Evolutionary conservation across 106 monocot genomes (phyloP), one percentile per base, ranked within the genome.

Genomic region (Allium cepa): DNA sequence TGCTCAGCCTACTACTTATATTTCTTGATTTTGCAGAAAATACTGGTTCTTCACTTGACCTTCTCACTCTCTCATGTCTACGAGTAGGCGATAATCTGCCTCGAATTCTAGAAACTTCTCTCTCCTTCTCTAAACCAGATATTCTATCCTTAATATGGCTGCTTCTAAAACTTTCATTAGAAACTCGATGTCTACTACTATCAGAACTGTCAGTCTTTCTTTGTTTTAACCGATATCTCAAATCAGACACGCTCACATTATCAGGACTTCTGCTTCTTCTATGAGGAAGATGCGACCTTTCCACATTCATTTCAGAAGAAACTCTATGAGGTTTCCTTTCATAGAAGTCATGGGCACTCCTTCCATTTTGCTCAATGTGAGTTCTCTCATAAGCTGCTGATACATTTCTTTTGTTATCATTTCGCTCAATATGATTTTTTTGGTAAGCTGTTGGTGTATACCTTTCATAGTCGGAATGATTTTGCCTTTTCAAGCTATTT

Each of bases 131-230:
- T 36, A 36, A 36, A 60, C 92, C 78, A 22, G 62, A 80, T 56
- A 97, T 97, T 81, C 96, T 92, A 68, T 88, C 96, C 66, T 64
- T 67, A 14, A 97, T 68, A 12, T 88, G 85, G 60, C 73, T 76
- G 50, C 92, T 77, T 64, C 85, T 36, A 53, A 74, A 70, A 50
- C 59, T 69, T 47, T 78, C 75, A 2, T 55, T 22, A 14, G 73
- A 60, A 50, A 56, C 55, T 60, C 47, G 53, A 9, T 16, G 50
- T 8, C 50, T 60, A 49, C 73, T 17, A 46, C 74, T 76, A 14
- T 85, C 83, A n/a, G 83, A 73, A 50, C 76, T 71, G 71, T 85
- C 70, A 17, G 83, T 64, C 66, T 63, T 88, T 79, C 86, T 86
- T 59, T 92, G 88, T 62, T 92, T 96, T 71, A 74, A 61, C 51